Conservation (phyloP, 2,329 filamentous ascomycete species). For the Monilinia laxa region DNA sequence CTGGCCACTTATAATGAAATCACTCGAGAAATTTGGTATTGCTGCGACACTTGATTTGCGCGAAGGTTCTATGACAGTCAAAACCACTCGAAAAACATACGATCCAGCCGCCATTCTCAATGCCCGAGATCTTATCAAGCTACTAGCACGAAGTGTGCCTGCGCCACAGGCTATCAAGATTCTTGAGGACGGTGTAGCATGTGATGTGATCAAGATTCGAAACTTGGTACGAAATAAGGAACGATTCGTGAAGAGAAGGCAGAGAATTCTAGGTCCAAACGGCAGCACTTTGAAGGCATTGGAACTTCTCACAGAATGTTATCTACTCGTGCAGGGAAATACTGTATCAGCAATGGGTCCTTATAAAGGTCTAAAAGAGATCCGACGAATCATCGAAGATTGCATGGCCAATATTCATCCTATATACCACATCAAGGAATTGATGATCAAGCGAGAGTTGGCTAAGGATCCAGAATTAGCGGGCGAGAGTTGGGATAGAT, state of each 20-base stretch:
- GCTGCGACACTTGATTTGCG: slow-evolving; percentile 91
- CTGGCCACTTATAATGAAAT: slow-evolving; percentile 87
- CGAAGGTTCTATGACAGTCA: slow-evolving; percentile 94
- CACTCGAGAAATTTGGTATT: slow-evolving; percentile 83
- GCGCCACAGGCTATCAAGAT: slow-evolving; percentile 93
- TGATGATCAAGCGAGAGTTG: slow-evolving; percentile 91
- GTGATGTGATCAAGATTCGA: slow-evolving; percentile 94
- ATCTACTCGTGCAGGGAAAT: slow-evolving; percentile 95
- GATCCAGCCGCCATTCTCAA: slow-evolving; percentile 93
- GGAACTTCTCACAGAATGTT: slow-evolving; percentile 85
- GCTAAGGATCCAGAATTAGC: slow-evolving; percentile 85
- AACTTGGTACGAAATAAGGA: slow-evolving; percentile 91
- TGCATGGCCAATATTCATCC: slow-evolving; percentile 94
- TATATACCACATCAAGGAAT: slow-evolving; percentile 89
- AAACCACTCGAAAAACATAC: slow-evolving; percentile 86
- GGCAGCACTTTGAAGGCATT: slow-evolving; percentile 92
- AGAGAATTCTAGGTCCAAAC: slow-evolving; percentile 87
- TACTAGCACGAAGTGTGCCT: slow-evolving; percentile 87
- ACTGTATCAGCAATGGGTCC: slow-evolving; percentile 90
- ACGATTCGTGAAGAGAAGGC: slow-evolving; percentile 89
- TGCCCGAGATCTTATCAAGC: slow-evolving; percentile 88
- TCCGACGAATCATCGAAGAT: slow-evolving; percentile 85
- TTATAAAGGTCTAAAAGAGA: slow-evolving; percentile 90
- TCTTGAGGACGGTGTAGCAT: slow-evolving; percentile 84
- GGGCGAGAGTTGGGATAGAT: slow-evolving; percentile 91